Percentiles rank a stretch among this genome's conserved stretches.
phyloP scores from a whole-genome alignment of 371 early-diverging fungal species.

The Umbelopsis sp. region DNA sequence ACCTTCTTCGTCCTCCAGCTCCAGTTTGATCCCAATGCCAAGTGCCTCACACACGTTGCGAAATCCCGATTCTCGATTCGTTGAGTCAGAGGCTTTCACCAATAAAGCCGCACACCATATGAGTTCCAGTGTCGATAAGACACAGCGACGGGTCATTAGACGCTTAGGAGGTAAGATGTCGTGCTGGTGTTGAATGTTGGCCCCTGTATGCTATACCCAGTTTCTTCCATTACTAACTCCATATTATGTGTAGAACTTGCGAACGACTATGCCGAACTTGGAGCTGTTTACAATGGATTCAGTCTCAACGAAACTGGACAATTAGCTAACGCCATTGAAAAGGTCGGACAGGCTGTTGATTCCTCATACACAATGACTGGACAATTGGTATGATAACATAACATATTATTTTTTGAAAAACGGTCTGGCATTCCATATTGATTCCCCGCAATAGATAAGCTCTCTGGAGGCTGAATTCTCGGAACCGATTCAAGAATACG shows the following conservation, averaged over 20 bases:
- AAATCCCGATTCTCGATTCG: constrained; percentile 76
- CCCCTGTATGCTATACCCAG: not conserved
- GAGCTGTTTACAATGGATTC: constrained; percentile 91
- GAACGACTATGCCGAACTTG: constrained; percentile 85
- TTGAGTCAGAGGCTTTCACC: constrained; percentile 80
- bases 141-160: constrained; percentile 69
- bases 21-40: constrained; percentile 57
- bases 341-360: constrained; percentile 90
- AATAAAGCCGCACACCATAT: constrained; percentile 75
- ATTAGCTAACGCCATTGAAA: constrained; percentile 86
- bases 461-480: constrained; percentile 78
- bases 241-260: constrained; percentile 51
- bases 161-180: constrained; percentile 63
- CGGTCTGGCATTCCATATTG: not conserved
- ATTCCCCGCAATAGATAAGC: constrained; percentile 37
- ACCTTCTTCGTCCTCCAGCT: constrained; percentile 17
- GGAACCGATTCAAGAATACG: constrained; percentile 88
- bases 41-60: constrained; percentile 60
- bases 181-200: not conserved
- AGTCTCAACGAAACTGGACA: constrained; percentile 79
- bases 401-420: not conserved
- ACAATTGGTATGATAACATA: constrained; percentile 53
- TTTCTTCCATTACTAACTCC: not conserved
- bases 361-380: constrained; percentile 76
- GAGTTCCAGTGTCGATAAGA: constrained; percentile 69